Evolutionary conservation across 768 basidiomycete genomes (phyloP), one percentile per base, ranked within the genome.

Genomic region (Galerina sulciceps): DNA sequence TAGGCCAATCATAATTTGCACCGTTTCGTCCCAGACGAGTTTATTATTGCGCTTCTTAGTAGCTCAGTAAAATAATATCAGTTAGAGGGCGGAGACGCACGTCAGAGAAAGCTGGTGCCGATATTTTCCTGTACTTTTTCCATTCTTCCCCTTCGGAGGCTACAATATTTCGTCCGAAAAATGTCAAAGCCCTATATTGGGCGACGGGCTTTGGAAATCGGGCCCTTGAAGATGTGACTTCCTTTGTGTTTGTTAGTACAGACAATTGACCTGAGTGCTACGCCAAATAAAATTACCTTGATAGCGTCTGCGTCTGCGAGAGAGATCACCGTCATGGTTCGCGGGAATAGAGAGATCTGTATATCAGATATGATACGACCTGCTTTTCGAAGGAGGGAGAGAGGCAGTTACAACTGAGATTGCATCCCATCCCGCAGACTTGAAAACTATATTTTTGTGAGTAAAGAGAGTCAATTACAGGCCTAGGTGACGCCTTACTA

Each of bases 101-200:
- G 66, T 86, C 85, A 13, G 83, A 81, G 68, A 87, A 88, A 0
- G 84, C 80, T 8, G 86, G 84, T 1, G 83, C 82, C 18, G 79
- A 69, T 20, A 88, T 77, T 66, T 83, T 85, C 43, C 85, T 71
- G 60, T 86, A 85, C n/a, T 78, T 78, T 66, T 85, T 85, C 86
- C 86, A 89, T 51, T 82, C 76, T 2, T 82, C 80, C 17, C 81
- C 84, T 63, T 89, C 86, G 0, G 83, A 81, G 2, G 78, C 79
- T 17, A 89, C 76, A 45, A 88, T 81, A 60, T 88, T 88, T 5
- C 63, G 62, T 13, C 87, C 87, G 62, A 80, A 88, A 58, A 83
- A 75, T 0, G 69, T 53, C 15, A 88, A 65, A 9, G 72, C 53
- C 1, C 37, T 55, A 62, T 87, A 87, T 20, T 71, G 62, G 4